Base-by-base conservation (phyloP, 495 filamentous ascomycete genomes). In the Hypoxylon subgilvum region DNA sequence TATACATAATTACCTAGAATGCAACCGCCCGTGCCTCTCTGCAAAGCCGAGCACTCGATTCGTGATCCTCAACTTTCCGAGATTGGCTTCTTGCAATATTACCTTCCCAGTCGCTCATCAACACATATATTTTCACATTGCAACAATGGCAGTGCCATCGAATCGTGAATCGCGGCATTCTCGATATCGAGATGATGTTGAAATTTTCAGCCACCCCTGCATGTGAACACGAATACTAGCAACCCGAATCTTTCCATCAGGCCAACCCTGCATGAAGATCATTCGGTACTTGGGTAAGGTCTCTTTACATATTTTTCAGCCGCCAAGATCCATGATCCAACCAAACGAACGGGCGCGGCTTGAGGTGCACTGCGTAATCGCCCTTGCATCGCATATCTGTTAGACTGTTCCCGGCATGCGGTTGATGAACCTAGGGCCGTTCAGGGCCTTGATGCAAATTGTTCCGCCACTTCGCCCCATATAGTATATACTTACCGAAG, bases 261-360 rank as follows among this genome's bases (percentile, higher is more conserved):
- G 43, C 21, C 45, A 47, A 47, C 28, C 44, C 34, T 65, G 47
- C 49, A 61, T 61, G 56, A 21, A 55, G 41, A 65, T 59, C 55
- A 65, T 50, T 55, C 61, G 61, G 61, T 57, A 58, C 61, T 64
- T 61, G 56, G 62, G 56, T 60, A 57, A 61, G 62, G 57, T 65
- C 46, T 59, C n/a, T n/a, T n/a, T n/a, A n/a, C n/a, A n/a, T n/a
- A n/a, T 35, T 49, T 61, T 55, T 50, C 34, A 55, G 62, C 56
- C 42, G 56, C 62, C 56, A 65, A 44, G 62, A 57, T 43, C 13
- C 34, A 49, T 21, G 55, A 48, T 60, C 39, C 43, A 43, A 44
- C 50, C 48, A 44, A 31, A 23, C 30, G 21, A 50, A 10, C 52
- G 39, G 52, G 35, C 45, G 56, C 56, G 62, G 51, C 41, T 61